Conservation (phyloP, 1,284 basidiomycete genomes). For the Cutaneotrichosporon dermatis region DNA sequence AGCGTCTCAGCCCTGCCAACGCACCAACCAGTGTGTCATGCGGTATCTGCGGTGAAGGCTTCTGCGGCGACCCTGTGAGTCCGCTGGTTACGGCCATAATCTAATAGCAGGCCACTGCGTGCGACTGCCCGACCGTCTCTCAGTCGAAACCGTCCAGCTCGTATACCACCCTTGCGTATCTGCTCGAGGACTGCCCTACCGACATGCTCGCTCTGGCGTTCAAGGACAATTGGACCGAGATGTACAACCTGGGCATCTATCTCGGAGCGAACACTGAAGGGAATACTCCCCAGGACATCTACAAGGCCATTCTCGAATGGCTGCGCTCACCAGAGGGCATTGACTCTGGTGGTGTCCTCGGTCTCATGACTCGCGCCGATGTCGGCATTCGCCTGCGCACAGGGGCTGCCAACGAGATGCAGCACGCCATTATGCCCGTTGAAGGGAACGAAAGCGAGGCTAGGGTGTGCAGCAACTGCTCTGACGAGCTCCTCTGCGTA, state of each 20-base stretch:
- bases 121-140: slow-evolving; percentile 15
- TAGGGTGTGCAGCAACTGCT: slow-evolving; percentile 20
- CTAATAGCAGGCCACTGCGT: slow-evolving; percentile 10
- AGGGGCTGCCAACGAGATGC: slow-evolving; percentile 24
- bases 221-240: slow-evolving; percentile 28
- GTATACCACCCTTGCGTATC: slow-evolving; percentile 10
- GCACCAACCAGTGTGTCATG: slow-evolving; percentile 17
- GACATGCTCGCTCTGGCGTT: slow-evolving; percentile 25
- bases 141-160: slow-evolving; percentile 14
- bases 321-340: slow-evolving; percentile 16
- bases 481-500: slow-evolving; percentile 24
- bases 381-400: slow-evolving; percentile 19
- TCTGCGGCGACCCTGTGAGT: slow-evolving; percentile 19
- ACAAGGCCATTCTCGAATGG: slow-evolving; percentile 17
- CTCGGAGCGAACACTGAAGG: slow-evolving; percentile 3
- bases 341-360: slow-evolving; percentile 20
- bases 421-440: slow-evolving; percentile 14
- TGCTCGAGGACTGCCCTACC: slow-evolving; percentile 22
- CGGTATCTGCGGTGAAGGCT: slow-evolving; percentile 25
- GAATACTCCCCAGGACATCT: slow-evolving; percentile 6
- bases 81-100: too few relatives aligned
- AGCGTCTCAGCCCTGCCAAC: slow-evolving; percentile 18
- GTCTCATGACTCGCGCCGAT: slow-evolving; percentile 24
- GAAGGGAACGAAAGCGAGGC: slow-evolving; percentile 9
- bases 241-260: slow-evolving; percentile 17